These are phyloP conservation scores for Alternaria brassicicola DNA, from an alignment of 2,329 filamentous ascomycete species.

Conservation along the genomic window DNA sequence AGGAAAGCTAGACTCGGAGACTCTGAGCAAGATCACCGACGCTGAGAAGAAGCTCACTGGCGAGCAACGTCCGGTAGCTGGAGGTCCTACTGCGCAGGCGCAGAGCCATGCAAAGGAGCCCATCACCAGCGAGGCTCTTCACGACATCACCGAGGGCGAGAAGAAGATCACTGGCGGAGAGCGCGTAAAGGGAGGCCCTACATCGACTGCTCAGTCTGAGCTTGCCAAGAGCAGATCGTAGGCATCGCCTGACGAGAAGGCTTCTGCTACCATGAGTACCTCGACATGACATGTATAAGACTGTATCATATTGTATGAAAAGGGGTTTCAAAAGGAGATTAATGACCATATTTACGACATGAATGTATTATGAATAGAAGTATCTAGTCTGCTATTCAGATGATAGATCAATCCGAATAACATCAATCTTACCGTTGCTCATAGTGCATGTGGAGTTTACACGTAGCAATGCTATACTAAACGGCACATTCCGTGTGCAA, in stretches of 20 bases:
- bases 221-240: slow-evolving; percentile 35
- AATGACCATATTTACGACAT: not conserved
- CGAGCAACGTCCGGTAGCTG: slow-evolving; percentile 20
- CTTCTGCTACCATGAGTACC: not conserved
- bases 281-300: not conserved
- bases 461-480: not conserved
- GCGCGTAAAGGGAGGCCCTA: slow-evolving; percentile 40
- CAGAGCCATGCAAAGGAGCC: slow-evolving; percentile 38
- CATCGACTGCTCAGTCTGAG: slow-evolving; percentile 42
- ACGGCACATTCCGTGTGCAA: not conserved
- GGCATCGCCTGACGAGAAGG: not conserved
- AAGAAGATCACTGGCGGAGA: slow-evolving; percentile 44
- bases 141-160: slow-evolving; percentile 43
- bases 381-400: not conserved
- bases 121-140: slow-evolving; percentile 38
- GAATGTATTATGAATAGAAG: not conserved
- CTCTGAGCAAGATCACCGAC: slow-evolving; percentile 38
- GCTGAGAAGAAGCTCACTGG: slow-evolving; percentile 41
- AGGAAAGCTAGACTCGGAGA: slow-evolving; percentile 34
- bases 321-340: not conserved
- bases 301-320: not conserved
- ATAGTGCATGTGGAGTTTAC: not conserved
- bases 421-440: not conserved
- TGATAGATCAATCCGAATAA: not conserved
- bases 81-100: slow-evolving; percentile 39